phyloP scores from a whole-genome alignment of 495 filamentous ascomycete genomes.

The Lophiotrema nucula region DNA sequence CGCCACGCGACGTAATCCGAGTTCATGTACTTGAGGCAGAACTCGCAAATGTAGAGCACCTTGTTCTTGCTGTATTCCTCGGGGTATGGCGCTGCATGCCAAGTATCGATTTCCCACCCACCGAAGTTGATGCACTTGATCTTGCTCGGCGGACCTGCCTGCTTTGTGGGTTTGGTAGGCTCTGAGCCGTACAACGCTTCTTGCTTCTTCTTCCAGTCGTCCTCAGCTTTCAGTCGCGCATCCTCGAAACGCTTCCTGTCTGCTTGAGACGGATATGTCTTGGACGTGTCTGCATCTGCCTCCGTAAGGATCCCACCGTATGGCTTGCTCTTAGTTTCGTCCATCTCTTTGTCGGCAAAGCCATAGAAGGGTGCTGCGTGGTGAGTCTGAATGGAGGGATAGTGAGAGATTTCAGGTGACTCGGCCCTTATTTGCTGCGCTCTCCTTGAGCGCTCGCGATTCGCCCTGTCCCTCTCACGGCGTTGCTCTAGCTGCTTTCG shows the following conservation, averaged over 20 bases:
- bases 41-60: conserved; percentile 96
- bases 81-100: conserved; percentile 98
- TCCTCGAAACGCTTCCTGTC: conserved; percentile 85
- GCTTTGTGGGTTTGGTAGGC: conserved; percentile 52
- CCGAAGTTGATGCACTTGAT: conserved; percentile 99
- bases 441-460: conserved; percentile 41
- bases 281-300: conserved; percentile 84
- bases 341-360: conserved; percentile 80
- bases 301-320: conserved; percentile 93
- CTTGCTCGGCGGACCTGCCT: conserved; percentile 78
- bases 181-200: conserved; percentile 47
- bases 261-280: conserved; percentile 73
- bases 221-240: conserved; percentile 84
- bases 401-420: conserved; percentile 35
- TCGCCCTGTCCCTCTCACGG: conserved; percentile 20
- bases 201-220: conserved; percentile 75
- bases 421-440: conserved; percentile 33
- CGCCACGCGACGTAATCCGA: conserved; percentile 97
- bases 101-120: conserved; percentile 95
- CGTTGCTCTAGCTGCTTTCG: conserved; percentile 47
- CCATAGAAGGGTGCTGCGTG: conserved; percentile 72
- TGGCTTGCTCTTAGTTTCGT: conserved; percentile 87
- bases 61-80: conserved; percentile 96
- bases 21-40: conserved; percentile 99
- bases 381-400: conserved; percentile 57